Conservation (phyloP, 106 monocot species). For the Platanthera zijinensis region DNA sequence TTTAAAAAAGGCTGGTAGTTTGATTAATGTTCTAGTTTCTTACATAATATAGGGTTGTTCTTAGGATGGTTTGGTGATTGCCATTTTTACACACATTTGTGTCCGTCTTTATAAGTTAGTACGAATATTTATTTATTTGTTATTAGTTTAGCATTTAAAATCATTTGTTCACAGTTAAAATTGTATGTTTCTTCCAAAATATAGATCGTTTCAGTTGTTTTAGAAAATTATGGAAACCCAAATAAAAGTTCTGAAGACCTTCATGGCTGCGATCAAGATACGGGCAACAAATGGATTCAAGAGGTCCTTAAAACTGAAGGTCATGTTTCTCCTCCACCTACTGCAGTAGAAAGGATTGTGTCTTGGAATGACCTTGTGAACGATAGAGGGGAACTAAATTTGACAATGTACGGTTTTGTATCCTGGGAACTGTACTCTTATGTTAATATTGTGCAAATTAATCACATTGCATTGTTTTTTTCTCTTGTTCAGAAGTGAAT, state of each 20-base stretch:
- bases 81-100: no score
- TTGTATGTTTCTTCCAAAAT: not conserved
- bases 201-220: constrained; percentile 66
- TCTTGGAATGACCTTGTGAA: constrained; percentile 57
- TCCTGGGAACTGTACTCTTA: not conserved
- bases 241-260: constrained; percentile 27
- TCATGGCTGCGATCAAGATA: constrained; percentile 9
- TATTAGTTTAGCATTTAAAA: no score
- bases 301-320: constrained; percentile 48
- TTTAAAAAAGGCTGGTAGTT: no score
- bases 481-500: constrained; percentile 33
- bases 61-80: no score
- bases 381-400: constrained; percentile 36
- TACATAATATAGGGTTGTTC: no score
- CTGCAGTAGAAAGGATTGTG: constrained; percentile 26
- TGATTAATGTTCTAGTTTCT: no score
- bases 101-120: no score
- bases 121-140: no score
- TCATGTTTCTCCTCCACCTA: constrained; percentile 18
- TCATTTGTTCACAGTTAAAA: no score
- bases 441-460: not conserved
- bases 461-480: not conserved
- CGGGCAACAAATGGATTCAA: constrained; percentile 30
- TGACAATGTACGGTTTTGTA: constrained; percentile 29
- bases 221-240: constrained; percentile 54